phyloP scores from a whole-genome alignment of 371 early-diverging fungal species.

The Apophysomyces ossiformis region DNA sequence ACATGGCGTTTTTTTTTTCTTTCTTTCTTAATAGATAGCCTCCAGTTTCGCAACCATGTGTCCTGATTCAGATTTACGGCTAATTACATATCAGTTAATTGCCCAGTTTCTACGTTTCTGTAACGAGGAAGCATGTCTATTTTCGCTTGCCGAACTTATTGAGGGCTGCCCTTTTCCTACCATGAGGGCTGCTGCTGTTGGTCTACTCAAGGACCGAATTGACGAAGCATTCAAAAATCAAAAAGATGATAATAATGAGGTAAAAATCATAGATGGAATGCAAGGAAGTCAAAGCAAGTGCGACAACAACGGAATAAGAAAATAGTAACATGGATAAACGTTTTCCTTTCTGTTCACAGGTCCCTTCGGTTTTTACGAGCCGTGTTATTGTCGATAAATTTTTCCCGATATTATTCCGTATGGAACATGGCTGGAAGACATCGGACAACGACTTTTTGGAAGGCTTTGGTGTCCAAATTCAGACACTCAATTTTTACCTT shows the following conservation, averaged over 20 bases:
- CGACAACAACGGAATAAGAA: background rate
- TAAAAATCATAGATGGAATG: too few species aligned
- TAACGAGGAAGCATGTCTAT: slow-evolving; percentile 23
- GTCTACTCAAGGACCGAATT: slow-evolving; percentile 33
- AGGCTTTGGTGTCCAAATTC: slow-evolving; percentile 37
- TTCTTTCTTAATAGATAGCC: background rate
- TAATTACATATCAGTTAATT: slow-evolving; percentile 26
- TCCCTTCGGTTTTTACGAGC: slow-evolving; percentile 15
- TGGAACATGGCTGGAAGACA: background rate
- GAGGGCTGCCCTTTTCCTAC: slow-evolving; percentile 25
- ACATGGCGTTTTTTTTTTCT: background rate
- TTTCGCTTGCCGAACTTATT: slow-evolving; percentile 29
- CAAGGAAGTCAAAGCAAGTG: too few species aligned
- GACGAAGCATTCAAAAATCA: slow-evolving; percentile 19
- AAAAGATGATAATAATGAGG: background rate
- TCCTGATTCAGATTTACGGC: slow-evolving; percentile 23
- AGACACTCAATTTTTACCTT: slow-evolving; percentile 45
- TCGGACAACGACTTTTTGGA: slow-evolving; percentile 17
- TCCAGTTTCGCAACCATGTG: slow-evolving; percentile 11
- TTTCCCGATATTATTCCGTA: slow-evolving; percentile 18
- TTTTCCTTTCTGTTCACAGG: background rate
- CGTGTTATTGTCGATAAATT: slow-evolving; percentile 18
- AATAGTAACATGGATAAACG: background rate
- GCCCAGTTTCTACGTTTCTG: slow-evolving; percentile 26
- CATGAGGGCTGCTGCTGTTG: slow-evolving; percentile 34